These are phyloP conservation scores for Aspergillus arachidicola DNA, from an alignment of 2,329 filamentous ascomycete species.

Conservation along the genomic window DNA sequence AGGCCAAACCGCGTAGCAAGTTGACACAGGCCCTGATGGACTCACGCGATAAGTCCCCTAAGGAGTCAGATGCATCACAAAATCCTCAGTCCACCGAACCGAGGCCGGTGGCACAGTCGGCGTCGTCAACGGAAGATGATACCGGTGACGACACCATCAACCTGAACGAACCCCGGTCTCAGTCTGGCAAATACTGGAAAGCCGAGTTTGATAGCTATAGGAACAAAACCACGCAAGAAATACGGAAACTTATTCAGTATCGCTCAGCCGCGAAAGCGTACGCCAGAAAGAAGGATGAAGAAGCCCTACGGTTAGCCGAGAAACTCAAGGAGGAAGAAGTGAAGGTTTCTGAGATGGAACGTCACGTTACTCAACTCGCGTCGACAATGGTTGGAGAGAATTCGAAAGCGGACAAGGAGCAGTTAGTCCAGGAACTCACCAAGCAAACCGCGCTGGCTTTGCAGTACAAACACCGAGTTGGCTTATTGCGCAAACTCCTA, in stretches of 20 bases:
- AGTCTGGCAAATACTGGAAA: conserved; percentile 65
- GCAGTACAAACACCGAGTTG: conserved; percentile 48
- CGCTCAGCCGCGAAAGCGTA: conserved; percentile 62
- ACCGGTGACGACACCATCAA: conserved; percentile 55
- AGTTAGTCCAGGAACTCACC: conserved; percentile 45
- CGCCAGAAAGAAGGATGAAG: conserved; percentile 61
- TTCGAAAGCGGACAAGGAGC: conserved; percentile 39
- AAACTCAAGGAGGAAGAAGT: conserved; percentile 55
- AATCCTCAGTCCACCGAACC: conserved; percentile 16
- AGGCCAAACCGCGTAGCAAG: conserved; percentile 41
- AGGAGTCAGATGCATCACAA: conserved; percentile 23
- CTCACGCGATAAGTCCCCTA: conserved; percentile 40
- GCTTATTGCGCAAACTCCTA: conserved; percentile 38
- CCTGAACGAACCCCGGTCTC: conserved; percentile 56
- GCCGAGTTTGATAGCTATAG: conserved; percentile 62
- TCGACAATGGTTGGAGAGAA: conserved; percentile 40
- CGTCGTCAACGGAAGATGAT: conserved; percentile 28
- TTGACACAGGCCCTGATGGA: conserved; percentile 45
- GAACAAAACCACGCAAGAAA: conserved; percentile 59
- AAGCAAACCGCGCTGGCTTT: conserved; percentile 48
- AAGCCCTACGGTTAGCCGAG: conserved; percentile 55
- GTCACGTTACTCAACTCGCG: conserved; percentile 45
- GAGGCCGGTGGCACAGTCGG: conserved; percentile 18
- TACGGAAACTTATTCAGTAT: conserved; percentile 63
- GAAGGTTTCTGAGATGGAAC: conserved; percentile 48